Base-by-base conservation (phyloP, 169 alveolate genomes). In the Plasmodium cynomolgi region DNA sequence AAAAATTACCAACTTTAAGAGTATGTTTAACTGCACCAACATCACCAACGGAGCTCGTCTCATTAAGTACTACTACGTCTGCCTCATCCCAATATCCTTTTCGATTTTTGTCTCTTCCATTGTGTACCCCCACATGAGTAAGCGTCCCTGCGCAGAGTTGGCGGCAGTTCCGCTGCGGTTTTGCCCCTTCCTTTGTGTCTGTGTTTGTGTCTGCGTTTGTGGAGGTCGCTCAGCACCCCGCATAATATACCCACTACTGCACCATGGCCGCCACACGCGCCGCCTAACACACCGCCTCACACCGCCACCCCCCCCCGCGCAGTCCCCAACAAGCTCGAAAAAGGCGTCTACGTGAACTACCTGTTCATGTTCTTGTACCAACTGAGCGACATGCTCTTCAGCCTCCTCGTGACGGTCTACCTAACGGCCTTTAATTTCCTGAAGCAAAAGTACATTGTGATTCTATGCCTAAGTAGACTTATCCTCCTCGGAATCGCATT, bases 41-140 rank as follows among this genome's bases (percentile, higher is more conserved):
- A 75, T 88, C 15, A 11, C 41, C 62, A n/a, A 79, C n/a, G 93
- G 93, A 7, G 84, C 84, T 54, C 0, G 50, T 2, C 44, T 88
- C 26, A 79, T 88, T 20, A 88, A 62, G 71, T 80, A 88, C 33
- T 88, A 88, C 72, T 88, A 88, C 39, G 29, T 23, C 56, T 88
- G 93, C 33, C 72, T 88, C 29, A 88, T 88, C 33, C 93, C 93
- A 13, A 88, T 88, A 77, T 56, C 68, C 20, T 62, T 88, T 37
- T n/a, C 86, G 4, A 79, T 88, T 56, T 88, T 88, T 9, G 37
- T 88, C 31, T 41, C 93, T 26, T 88, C 29, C 37, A 56, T 47
- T n/a, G 50, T 79, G 20, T 79, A 79, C 37, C 93, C 93, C 13
- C 93, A 88, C 54, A 79, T 88, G 50, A 37, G 93, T 88, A 79